A percentile compares a stretch with the other conserved stretches of the same genome.
phyloP scores from a whole-genome alignment of 768 basidiomycete genomes.

The Hirschioporus abietinus region DNA sequence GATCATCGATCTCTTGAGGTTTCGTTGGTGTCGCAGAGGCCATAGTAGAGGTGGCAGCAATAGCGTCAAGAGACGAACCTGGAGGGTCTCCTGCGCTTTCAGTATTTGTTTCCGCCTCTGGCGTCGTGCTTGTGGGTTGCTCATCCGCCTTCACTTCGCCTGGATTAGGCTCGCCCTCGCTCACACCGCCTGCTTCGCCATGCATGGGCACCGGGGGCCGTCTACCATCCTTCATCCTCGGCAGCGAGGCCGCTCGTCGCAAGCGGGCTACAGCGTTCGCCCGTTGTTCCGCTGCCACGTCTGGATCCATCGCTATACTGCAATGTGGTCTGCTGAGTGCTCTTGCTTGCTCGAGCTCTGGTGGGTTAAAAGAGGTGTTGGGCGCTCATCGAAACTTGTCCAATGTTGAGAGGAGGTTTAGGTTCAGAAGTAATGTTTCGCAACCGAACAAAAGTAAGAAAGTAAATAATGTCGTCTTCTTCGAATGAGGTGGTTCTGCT shows the following conservation, averaged over 20 bases:
- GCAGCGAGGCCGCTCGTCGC: constrained; percentile 86
- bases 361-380: neutral
- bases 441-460: neutral
- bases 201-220: constrained; percentile 73
- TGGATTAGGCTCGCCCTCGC: constrained; percentile 67
- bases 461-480: neutral
- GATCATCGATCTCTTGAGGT: constrained; percentile 19
- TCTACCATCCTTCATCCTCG: constrained; percentile 86
- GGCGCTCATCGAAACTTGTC: neutral
- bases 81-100: constrained; percentile 4
- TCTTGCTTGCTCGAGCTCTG: neutral
- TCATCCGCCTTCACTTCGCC: constrained; percentile 37
- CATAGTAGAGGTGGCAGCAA: neutral
- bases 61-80: no score
- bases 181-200: constrained; percentile 55
- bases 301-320: constrained; percentile 27
- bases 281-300: constrained; percentile 67
- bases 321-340: neutral
- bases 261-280: constrained; percentile 86
- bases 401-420: neutral
- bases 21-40: neutral
- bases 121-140: constrained; percentile 25
- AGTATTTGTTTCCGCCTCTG: constrained; percentile 28
- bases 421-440: neutral
- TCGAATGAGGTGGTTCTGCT: neutral